Evolutionary conservation across 495 filamentous ascomycete species (phyloP).

Genomic region (Tirmania nivea): DNA sequence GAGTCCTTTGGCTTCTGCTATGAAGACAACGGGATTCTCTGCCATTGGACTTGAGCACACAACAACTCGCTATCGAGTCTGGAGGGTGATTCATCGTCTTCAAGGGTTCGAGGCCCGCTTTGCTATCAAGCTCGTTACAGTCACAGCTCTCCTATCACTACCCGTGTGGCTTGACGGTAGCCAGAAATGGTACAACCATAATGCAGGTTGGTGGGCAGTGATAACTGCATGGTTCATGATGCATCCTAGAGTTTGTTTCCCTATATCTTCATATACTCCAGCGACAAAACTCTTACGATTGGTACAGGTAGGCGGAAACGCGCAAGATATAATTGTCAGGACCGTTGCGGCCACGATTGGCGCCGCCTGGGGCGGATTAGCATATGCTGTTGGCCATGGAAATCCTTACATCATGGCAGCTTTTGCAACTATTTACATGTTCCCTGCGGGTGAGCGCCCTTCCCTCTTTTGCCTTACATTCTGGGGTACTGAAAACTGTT

Average conservation of each 20-base stretch:
- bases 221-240: conserved; percentile 37
- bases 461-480: background rate
- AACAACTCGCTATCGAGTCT: conserved; percentile 25
- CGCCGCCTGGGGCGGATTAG: conserved; percentile 32
- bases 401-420: conserved; percentile 33
- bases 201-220: conserved; percentile 36
- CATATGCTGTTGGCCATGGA: conserved; percentile 27
- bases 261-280: background rate
- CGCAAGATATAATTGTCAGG: conserved; percentile 31
- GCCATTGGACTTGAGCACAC: conserved; percentile 12
- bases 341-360: conserved; percentile 27
- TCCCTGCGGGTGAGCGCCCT: conserved; percentile 21
- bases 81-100: conserved; percentile 29
- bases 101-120: conserved; percentile 38
- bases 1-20: conserved; percentile 12
- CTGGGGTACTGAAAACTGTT: background rate
- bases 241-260: conserved; percentile 27
- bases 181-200: conserved; percentile 30
- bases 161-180: conserved; percentile 30
- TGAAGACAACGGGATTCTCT: conserved; percentile 7
- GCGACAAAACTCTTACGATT: background rate
- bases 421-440: conserved; percentile 35
- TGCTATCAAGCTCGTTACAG: conserved; percentile 32
- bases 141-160: conserved; percentile 29
- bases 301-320: conserved; percentile 25